These are phyloP conservation scores for Papiliotrema flavescens DNA, from an alignment of 1,284 basidiomycete genomes.

Conservation along the genomic window DNA sequence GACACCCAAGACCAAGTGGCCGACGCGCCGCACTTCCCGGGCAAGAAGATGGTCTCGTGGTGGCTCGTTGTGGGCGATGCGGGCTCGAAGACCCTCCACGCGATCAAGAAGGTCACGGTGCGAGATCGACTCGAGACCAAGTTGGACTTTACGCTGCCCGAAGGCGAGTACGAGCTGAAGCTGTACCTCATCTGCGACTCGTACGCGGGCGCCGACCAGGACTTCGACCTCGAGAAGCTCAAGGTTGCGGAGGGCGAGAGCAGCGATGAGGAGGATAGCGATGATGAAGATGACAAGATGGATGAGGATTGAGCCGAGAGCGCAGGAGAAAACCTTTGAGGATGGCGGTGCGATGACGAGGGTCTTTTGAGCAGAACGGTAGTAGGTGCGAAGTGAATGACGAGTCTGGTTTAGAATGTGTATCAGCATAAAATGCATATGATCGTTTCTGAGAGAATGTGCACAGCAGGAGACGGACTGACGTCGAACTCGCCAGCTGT, in stretches of 20 bases:
- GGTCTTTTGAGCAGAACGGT: background rate
- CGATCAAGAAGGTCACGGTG: slow-evolving; percentile 94
- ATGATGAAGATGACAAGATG: slow-evolving; percentile 59
- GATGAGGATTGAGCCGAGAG: slow-evolving; percentile 27
- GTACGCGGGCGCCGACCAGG: slow-evolving; percentile 85
- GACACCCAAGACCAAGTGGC: slow-evolving; percentile 72
- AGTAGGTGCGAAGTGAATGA: background rate
- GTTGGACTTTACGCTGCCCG: slow-evolving; percentile 81
- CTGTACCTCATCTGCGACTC: slow-evolving; percentile 91
- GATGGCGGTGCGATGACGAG: too few species aligned
- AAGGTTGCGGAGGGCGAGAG: slow-evolving; percentile 83
- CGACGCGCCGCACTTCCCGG: slow-evolving; percentile 86
- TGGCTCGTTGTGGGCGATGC: slow-evolving; percentile 92
- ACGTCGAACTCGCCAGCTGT: too few species aligned
- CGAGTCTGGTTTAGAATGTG: background rate
- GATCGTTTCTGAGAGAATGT: background rate
- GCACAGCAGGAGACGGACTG: too few species aligned
- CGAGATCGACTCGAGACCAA: slow-evolving; percentile 71
- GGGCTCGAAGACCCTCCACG: slow-evolving; percentile 66
- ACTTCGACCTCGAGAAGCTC: slow-evolving; percentile 72
- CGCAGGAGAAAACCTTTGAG: too few species aligned
- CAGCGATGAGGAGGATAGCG: slow-evolving; percentile 60
- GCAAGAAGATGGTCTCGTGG: slow-evolving; percentile 90
- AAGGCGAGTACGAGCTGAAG: slow-evolving; percentile 70
- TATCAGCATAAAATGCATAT: background rate